phyloP scores from a whole-genome alignment of 306 rosid species.

The Trichosanthes cucumerina region DNA sequence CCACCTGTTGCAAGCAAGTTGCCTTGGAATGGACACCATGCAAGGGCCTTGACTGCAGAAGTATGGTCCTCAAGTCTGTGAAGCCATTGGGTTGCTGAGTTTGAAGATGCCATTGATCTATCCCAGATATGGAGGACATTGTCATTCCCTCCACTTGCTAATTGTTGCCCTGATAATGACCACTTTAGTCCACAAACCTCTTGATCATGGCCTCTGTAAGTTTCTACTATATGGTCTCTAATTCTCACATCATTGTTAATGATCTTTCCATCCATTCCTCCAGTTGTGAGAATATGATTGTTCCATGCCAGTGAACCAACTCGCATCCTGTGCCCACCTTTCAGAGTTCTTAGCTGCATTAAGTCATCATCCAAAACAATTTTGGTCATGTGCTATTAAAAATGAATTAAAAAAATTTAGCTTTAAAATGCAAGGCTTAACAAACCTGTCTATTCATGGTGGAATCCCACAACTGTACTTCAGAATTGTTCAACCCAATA shows the following conservation, averaged over 20 bases:
- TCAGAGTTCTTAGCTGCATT: slow-evolving; percentile 48
- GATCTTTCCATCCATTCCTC: slow-evolving; percentile 63
- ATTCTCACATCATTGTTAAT: slow-evolving; percentile 61
- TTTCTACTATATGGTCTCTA: slow-evolving; percentile 52
- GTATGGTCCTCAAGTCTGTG: slow-evolving; percentile 59
- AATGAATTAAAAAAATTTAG: background rate
- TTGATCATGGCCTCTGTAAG: slow-evolving; percentile 57
- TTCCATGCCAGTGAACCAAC: slow-evolving; percentile 75
- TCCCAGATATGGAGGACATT: slow-evolving; percentile 70
- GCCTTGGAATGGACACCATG: slow-evolving; percentile 80
- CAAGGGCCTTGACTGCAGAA: slow-evolving; percentile 69
- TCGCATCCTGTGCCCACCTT: slow-evolving; percentile 44
- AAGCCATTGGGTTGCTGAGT: slow-evolving; percentile 50
- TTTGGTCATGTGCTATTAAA: background rate
- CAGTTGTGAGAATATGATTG: slow-evolving; percentile 59
- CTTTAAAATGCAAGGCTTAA: background rate
- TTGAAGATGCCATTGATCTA: slow-evolving; percentile 42
- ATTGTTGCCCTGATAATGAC: slow-evolving; percentile 62
- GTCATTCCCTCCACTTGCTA: slow-evolving; percentile 75
- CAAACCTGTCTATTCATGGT: slow-evolving; percentile 32
- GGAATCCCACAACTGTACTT: slow-evolving; percentile 74
- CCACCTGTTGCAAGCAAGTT: slow-evolving; percentile 62
- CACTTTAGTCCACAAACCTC: slow-evolving; percentile 76
- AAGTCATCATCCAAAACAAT: slow-evolving; percentile 7
- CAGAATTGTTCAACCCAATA: slow-evolving; percentile 56